Base-by-base conservation (phyloP, 1,284 basidiomycete species). In the Boletus semigastroideus region DNA sequence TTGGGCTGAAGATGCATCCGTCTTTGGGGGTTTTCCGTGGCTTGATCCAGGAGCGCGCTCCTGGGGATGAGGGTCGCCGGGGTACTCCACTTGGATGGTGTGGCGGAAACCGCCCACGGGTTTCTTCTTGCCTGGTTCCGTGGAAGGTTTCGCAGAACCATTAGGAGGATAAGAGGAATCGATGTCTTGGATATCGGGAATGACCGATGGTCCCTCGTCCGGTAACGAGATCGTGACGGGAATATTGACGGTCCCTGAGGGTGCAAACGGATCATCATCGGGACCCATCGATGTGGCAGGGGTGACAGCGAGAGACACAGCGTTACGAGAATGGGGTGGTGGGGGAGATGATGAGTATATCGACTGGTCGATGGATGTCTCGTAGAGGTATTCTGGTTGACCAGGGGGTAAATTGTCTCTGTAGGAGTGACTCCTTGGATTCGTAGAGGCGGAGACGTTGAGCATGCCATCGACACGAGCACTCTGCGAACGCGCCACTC, bases 81-180 rank as follows among this genome's bases (percentile, higher is more conserved):
- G 86, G 60, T 94, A 94, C 68, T 96, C 94, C 51, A 97, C 87
- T 69, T 97, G 93, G 38, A 96, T 92, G 3, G 94, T 96, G 71
- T 96, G 92, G 14, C 87, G 73, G 67, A 86, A 82, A 48, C 68
- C 76, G 7, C 56, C 28, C 17, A 57, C 20, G 17, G 65, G 69
- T 49, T 71, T 75, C 65, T 74, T 72, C 59, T 75, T 74, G 53
- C 67, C 65, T 12, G 67, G 56, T 44, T 76, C 73, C 16, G 70
- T 60, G 27, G 58, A 42, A 1, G 59, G 25, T 56, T 60, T 58
- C 57, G 64, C 44, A 51, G 59, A 47, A 46, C 56, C 55, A 48
- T 60, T 53, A 42, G 57, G 38, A 53, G 56, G 47, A 25, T 56
- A 44, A 28, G 57, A 64, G 7, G 61, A 49, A n/a, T 55, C 49